phyloP scores from a whole-genome alignment of 2,329 filamentous ascomycete genomes.

The Ceratocystis destructans region DNA sequence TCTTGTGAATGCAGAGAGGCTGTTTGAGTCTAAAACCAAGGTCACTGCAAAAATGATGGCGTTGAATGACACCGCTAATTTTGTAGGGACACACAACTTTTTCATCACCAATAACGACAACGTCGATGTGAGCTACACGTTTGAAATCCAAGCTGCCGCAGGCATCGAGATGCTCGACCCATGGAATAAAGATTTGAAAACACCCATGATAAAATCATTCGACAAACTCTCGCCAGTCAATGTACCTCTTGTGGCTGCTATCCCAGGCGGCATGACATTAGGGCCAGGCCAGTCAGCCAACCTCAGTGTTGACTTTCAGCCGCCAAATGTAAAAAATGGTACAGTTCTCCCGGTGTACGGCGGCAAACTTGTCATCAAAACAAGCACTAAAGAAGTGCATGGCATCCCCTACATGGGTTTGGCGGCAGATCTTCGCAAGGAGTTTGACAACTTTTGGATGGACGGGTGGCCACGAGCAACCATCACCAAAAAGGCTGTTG shows the following conservation, averaged over 20 bases:
- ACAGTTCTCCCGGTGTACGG: constrained; percentile 31
- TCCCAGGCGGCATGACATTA: constrained; percentile 3
- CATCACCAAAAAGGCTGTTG: neutral
- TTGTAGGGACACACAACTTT: constrained; percentile 27
- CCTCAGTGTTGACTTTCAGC: constrained; percentile 23
- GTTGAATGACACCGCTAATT: constrained; percentile 36
- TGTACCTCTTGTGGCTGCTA: constrained; percentile 3
- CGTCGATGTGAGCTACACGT: constrained; percentile 30
- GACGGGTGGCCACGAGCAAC: constrained; percentile 10
- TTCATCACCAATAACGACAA: constrained; percentile 33
- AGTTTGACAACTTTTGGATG: constrained; percentile 15
- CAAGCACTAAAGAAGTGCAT: constrained; percentile 30
- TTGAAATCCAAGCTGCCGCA: constrained; percentile 27
- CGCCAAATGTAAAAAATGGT: constrained; percentile 22
- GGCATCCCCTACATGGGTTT: constrained; percentile 29
- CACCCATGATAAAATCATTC: constrained; percentile 14
- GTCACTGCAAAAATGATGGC: constrained; percentile 33
- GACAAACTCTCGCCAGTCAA: constrained; percentile 11
- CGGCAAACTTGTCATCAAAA: constrained; percentile 31
- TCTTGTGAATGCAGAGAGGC: constrained; percentile 34
- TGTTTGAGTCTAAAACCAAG: constrained; percentile 29
- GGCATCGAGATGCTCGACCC: constrained; percentile 13
- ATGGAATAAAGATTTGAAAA: constrained; percentile 6
- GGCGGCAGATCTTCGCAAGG: constrained; percentile 8
- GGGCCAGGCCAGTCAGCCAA: constrained; percentile 4